Base-by-base conservation (phyloP, 768 basidiomycete species). In the Goffeauzyma gilvescens region DNA sequence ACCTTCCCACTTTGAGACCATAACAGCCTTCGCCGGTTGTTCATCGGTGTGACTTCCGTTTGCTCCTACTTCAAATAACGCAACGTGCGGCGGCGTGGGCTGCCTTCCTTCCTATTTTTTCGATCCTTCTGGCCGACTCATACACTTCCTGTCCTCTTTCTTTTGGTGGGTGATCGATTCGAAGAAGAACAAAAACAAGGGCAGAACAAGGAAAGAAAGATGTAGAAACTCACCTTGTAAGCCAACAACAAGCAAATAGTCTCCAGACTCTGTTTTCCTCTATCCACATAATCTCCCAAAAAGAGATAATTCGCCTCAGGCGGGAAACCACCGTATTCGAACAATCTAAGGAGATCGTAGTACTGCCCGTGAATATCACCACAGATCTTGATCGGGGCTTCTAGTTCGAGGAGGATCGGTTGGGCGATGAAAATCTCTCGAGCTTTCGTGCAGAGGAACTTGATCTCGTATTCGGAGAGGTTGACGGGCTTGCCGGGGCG, bases 301-400 rank as follows among this genome's bases (percentile, higher is more conserved):
- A 98, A 98, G 54, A 98, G 81, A 69, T 98, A 98, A 69, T 98
- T 98, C 46, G 90, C 87, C 76, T 98, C 90, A 69, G 90, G 90
- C 25, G 90, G 90, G 68, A 98, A 98, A 43, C 93, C 90, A 48
- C 90, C 90, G 59, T 96, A 96, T 66, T 98, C 90, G 66, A 98
- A 98, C 49, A 98, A 73, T 57, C 90, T 80, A 55, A 98, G 73
- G 33, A 98, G 74, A 69, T 98, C 90, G 66, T 95, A 95, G 69
- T 98, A 98, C 70, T 98, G 93, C 50, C 93, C 90, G 55, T 96
- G 93, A 55, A 96, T 95, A 66, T 96, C 90, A 90, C 90, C 90
- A 63, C 93, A 96, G 65, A 98, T 98, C 77, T 98, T 98, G 70
- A 98, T 96, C 55, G 90, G 90, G 39, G 90, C 93, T 66, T 96